Base-by-base conservation (phyloP, 148 eudicot species). In the Agrostemma githago region DNA sequence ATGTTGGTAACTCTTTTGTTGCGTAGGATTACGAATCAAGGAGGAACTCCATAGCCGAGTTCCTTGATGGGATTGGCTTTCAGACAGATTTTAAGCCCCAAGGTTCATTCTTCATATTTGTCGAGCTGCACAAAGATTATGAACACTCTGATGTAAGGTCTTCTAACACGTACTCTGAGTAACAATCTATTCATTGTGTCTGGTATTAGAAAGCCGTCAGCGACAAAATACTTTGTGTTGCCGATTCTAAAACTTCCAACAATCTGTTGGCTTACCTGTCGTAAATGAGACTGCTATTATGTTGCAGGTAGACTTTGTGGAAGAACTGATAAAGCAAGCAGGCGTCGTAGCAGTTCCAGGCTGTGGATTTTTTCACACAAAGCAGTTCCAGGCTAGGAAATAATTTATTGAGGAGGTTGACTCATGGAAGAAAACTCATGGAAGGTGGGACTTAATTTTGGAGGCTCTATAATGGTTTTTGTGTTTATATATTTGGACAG, bases 291-390 rank as follows among this genome's bases (percentile, higher is more conserved):
- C 38, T 44, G 41, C 16, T 46, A n/a, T n/a, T n/a, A 16, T 53
- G 68, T 69, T 84, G 5, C 89, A 93, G 97, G 78, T 91, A 62
- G 89, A 89, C 53, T 89, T 89, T 79, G 92, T 92, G 0, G 98
- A 92, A 86, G 90, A 88, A 76, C 56, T 94, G 62, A 95, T 92
- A 38, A 86, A 86, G 76, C 92, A 90, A 79, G 97, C 93, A 42
- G 93, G 90, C 38, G 86, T 95, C 17, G 97, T 95, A 21, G 98
- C 92, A 4, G 97, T 95, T 46, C 98, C 98, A 66, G 98, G 98
- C 64, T 73, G 86, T 64, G 98, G 96, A 57, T 95, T 95, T 75
- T 95, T 95, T 78, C 98, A 91, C 68, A 77, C 82, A 40, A 80
- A 77, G 74, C n/a, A n/a, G n/a, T n/a, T n/a, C n/a, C n/a, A n/a